Conservation (phyloP, 257 asterid genomes). For the Ocimum tenuiflorum region DNA sequence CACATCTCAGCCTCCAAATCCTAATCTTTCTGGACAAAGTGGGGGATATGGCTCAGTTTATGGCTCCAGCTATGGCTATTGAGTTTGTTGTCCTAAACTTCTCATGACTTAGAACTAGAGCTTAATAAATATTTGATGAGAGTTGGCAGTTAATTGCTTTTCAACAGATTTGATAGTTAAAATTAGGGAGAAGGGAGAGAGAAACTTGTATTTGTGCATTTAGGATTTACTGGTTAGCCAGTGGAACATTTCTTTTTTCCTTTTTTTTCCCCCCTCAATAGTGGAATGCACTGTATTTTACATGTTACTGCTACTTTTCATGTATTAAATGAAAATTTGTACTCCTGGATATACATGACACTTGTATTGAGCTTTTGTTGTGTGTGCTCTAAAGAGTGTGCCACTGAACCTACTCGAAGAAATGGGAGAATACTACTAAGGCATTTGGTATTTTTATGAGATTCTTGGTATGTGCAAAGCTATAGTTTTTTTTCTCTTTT, state of each 20-base stretch:
- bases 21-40: constrained; percentile 16
- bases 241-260: background rate
- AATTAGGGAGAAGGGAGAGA: background rate
- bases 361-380: too few relatives aligned
- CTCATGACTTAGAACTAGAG: background rate
- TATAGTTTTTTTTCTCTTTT: too few relatives aligned
- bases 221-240: background rate
- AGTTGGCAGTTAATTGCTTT: background rate
- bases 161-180: background rate
- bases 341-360: too few relatives aligned
- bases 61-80: constrained; percentile 14
- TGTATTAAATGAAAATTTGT: constrained; percentile 1
- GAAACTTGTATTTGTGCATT: background rate
- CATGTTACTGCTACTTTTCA: background rate
- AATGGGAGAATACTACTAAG: too few relatives aligned
- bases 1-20: constrained; percentile 15
- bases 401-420: too few relatives aligned
- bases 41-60: constrained; percentile 16
- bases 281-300: background rate
- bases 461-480: too few relatives aligned
- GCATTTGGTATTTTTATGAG: too few relatives aligned
- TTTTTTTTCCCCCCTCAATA: background rate
- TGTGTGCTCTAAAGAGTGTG: too few relatives aligned
- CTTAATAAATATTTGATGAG: background rate
- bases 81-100: background rate